phyloP scores from a whole-genome alignment of 2,329 filamentous ascomycete species.

The Juglanconis juglandina region DNA sequence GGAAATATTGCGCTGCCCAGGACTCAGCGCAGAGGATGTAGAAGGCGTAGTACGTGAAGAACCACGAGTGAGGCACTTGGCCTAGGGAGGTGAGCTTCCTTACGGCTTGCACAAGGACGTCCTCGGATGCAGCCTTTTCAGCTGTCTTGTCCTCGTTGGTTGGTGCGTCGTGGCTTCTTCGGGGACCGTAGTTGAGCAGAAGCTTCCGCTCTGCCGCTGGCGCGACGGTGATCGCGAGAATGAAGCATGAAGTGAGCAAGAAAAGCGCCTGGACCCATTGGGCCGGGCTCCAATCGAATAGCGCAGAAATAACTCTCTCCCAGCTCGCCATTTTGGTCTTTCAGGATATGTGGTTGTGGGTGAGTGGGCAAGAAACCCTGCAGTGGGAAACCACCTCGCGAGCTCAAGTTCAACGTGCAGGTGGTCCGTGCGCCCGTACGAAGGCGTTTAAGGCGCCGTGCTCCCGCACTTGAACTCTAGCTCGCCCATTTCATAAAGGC shows the following conservation, averaged over 20 bases:
- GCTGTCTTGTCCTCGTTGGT: constrained; percentile 9
- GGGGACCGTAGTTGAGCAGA: constrained; percentile 51
- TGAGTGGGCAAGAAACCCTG: too few species aligned
- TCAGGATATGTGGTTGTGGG: too few species aligned
- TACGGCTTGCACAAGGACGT: constrained; percentile 27
- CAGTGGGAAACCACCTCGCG: too few species aligned
- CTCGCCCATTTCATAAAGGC: too few species aligned
- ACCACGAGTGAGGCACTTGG: constrained; percentile 83
- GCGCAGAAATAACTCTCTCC: not conserved
- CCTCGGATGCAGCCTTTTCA: not conserved
- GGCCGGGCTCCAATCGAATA: constrained; percentile 22
- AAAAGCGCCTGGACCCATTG: constrained; percentile 46
- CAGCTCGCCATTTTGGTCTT: not conserved
- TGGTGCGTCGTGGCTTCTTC: constrained; percentile 24
- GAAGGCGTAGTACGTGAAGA: constrained; percentile 78
- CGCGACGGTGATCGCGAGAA: constrained; percentile 41
- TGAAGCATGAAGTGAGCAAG: constrained; percentile 36
- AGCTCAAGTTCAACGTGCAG: too few species aligned
- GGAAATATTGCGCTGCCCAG: constrained; percentile 66
- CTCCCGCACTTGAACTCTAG: too few species aligned
- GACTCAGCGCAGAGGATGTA: constrained; percentile 68
- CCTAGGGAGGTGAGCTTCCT: constrained; percentile 35
- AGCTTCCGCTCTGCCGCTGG: constrained; percentile 42
- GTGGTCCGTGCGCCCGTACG: too few species aligned
- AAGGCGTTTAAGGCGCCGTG: too few species aligned